phyloP scores from a whole-genome alignment of 148 eudicot species.

The Dianthus caryophyllus region DNA sequence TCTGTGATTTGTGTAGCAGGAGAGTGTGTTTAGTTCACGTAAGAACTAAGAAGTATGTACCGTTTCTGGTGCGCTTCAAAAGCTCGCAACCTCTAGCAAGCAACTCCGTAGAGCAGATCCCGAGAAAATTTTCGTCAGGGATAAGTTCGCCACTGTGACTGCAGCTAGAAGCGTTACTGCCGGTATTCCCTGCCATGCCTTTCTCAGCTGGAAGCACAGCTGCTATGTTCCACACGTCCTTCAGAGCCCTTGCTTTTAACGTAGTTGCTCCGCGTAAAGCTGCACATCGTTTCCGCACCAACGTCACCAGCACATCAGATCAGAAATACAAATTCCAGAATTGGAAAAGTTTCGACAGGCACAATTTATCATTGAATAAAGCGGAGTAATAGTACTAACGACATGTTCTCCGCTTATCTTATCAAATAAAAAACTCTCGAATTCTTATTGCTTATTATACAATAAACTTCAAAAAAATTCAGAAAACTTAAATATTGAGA shows the following conservation, averaged over 20 bases:
- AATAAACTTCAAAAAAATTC: no score
- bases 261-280: slow-evolving; percentile 92
- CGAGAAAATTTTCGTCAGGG: slow-evolving; percentile 76
- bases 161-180: slow-evolving; percentile 54
- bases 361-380: no score
- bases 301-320: slow-evolving; percentile 1
- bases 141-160: slow-evolving; percentile 77
- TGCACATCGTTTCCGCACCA: slow-evolving; percentile 18
- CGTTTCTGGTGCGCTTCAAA: slow-evolving; percentile 79
- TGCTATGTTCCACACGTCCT: slow-evolving; percentile 93
- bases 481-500: no score
- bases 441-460: no score
- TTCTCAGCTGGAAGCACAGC: slow-evolving; percentile 81
- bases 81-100: slow-evolving; percentile 81
- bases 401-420: no score
- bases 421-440: no score
- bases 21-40: no score
- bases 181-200: slow-evolving; percentile 34
- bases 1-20: no score
- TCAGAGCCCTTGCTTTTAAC: slow-evolving; percentile 82
- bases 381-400: no score
- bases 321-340: neutral
- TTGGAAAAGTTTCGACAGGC: neutral
- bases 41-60: slow-evolving; percentile 38
- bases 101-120: slow-evolving; percentile 65